Evolutionary conservation across 2,329 filamentous ascomycete species (phyloP).

Genomic region (Sporothrix inflata): DNA sequence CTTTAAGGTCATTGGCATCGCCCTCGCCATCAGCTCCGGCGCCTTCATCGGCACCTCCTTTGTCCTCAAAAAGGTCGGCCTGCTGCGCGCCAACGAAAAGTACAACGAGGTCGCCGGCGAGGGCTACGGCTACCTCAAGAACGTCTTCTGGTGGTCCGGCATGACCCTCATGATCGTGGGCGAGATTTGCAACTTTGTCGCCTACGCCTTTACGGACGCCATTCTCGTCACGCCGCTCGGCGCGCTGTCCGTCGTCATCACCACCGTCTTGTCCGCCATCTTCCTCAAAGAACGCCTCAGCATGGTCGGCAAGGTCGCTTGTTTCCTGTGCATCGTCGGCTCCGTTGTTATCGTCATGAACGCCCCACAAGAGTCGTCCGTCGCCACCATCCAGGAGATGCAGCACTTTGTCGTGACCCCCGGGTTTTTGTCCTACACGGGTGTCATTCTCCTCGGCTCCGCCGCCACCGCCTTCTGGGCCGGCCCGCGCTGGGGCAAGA

Average conservation of each 20-base stretch:
- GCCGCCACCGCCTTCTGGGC: constrained; percentile 75
- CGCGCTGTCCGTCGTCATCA: constrained; percentile 88
- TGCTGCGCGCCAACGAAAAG: constrained; percentile 91
- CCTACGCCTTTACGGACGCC: constrained; percentile 94
- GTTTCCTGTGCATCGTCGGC: constrained; percentile 92
- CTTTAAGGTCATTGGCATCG: constrained; percentile 87
- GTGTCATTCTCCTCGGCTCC: constrained; percentile 77
- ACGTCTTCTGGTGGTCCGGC: constrained; percentile 90
- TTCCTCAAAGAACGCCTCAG: constrained; percentile 95
- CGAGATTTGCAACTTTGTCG: constrained; percentile 96
- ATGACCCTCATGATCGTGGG: constrained; percentile 98
- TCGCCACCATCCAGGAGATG: constrained; percentile 89
- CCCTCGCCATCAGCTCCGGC: constrained; percentile 82
- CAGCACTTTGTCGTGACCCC: constrained; percentile 82
- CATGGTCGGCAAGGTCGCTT: constrained; percentile 94
- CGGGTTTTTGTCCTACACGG: constrained; percentile 82
- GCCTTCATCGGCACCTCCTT: constrained; percentile 94
- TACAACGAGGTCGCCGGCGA: constrained; percentile 96
- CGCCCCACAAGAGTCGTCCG: constrained; percentile 82
- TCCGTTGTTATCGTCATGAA: constrained; percentile 94
- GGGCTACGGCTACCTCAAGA: constrained; percentile 96
- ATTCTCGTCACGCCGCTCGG: constrained; percentile 93
- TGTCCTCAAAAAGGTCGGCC: constrained; percentile 89
- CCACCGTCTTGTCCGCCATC: constrained; percentile 86
- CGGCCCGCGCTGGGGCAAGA: constrained; percentile 88